Conservation (phyloP, 2,329 filamentous ascomycete genomes). For the Talaromyces sp. region DNA sequence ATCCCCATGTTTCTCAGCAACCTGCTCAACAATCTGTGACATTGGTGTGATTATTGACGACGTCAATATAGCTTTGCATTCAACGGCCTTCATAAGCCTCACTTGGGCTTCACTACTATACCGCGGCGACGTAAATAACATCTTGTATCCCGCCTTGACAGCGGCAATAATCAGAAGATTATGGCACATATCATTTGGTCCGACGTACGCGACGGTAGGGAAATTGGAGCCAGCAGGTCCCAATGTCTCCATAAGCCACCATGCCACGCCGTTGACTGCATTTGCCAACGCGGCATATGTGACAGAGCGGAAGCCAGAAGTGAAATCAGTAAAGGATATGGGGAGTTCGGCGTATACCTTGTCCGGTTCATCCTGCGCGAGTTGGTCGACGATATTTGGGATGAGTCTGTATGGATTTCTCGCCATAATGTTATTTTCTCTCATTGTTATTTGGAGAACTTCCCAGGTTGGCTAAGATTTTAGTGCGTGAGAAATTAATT, state of each 20-base stretch:
- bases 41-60: slow-evolving; percentile 7
- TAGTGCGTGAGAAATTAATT: neutral
- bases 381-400: slow-evolving; percentile 37
- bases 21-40: neutral
- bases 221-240: slow-evolving; percentile 26
- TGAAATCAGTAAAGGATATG: slow-evolving; percentile 25
- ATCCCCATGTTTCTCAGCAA: slow-evolving; percentile 10
- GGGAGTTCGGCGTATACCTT: slow-evolving; percentile 33
- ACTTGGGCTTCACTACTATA: slow-evolving; percentile 18
- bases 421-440: neutral
- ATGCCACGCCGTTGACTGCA: slow-evolving; percentile 36
- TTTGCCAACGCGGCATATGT: slow-evolving; percentile 26
- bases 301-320: slow-evolving; percentile 24
- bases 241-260: slow-evolving; percentile 34
- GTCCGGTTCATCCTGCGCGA: slow-evolving; percentile 27
- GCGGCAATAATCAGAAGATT: slow-evolving; percentile 37
- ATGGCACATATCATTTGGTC: slow-evolving; percentile 44
- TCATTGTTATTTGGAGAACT: neutral
- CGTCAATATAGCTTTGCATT: slow-evolving; percentile 18
- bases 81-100: slow-evolving; percentile 12
- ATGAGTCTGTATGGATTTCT: slow-evolving; percentile 25
- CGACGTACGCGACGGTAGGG: slow-evolving; percentile 43
- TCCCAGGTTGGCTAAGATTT: neutral
- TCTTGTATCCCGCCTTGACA: slow-evolving; percentile 38
- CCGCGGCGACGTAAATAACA: slow-evolving; percentile 22